Base-by-base conservation (phyloP, 1,284 basidiomycete species). In the Cutaneotrichosporon mucoides region DNA sequence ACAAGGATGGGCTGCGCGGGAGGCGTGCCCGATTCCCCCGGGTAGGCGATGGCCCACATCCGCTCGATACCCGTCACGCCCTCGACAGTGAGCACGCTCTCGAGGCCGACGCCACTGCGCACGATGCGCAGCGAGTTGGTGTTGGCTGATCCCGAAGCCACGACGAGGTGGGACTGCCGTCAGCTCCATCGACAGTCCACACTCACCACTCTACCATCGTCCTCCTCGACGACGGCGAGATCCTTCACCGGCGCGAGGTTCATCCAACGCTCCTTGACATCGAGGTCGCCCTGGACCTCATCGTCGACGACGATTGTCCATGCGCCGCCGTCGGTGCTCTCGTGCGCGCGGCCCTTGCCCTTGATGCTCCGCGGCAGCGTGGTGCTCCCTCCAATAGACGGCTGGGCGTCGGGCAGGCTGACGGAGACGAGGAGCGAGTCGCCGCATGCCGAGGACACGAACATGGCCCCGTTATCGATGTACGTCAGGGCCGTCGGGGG, bases 181-280 rank as follows among this genome's bases (percentile, higher is more conserved):
- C 12, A 60, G 44, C 16, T 15, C 9, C 13, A 6, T 16, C 33
- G 38, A 34, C 12, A 8, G 13, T 35, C 48, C 40, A 42, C 4
- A 73, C 84, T 68, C 67, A 90, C 89, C 77, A 90, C 86, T 8
- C 87, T 87, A 59, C 84, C 88, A 0, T 84, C 83, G 53, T 92
- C 90, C 4, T 83, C 81, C 71, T 92, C 88, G 6, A 88, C 87
- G 2, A 90, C 76, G 12, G 84, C 82, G 36, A 92, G 90, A 73
- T 98, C 95, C 63, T 88, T 77, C 43, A 97, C 88, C 0, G 95
- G 95, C 0, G 90, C 92, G 53, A 98, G 82, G 68, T 93, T 94
- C 68, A 85, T 84, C 77, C 84, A 89, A 6, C 79, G 81, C 52
- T 89, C 84, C 16, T 88, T 66, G 8, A 88, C 81, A 13, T 83